Evolutionary conservation across 495 filamentous ascomycete species (phyloP), one percentile per base, ranked within the genome.

Genomic region (Glonium stellatum): DNA sequence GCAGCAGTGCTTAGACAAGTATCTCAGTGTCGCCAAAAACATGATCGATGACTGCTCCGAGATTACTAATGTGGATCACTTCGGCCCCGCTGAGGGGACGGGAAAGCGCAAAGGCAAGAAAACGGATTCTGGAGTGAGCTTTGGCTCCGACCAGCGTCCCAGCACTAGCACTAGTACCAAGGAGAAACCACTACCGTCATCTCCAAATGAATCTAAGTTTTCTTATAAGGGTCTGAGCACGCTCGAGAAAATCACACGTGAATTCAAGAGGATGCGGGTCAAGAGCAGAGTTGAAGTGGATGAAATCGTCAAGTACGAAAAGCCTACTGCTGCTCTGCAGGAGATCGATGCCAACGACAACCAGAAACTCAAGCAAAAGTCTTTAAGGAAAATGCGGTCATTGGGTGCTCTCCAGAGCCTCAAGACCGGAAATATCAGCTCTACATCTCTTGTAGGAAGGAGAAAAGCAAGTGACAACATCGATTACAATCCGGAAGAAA

Each of bases 71-170:
- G 77, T 77, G 0, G 65, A 77, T 18, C 72, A 77, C 57, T 68
- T 85, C 44, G 67, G 67, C 46, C 67, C 75, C 59, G 69, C 67
- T 22, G 52, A 71, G 5, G 59, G 71, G 34, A 58, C 68, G 35
- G 68, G 62, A 37, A 67, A 67, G 8, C 69, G 73, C 52, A 77
- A 77, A 58, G 68, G 76, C 19, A 77, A 82, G 62, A 84, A 84
- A 68, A 80, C 76, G 12, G 84, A 86, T 65, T 87, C 84, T 0
- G 84, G 84, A 13, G 79, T 86, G 47, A 85, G 82, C 70, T 84
- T 87, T 51, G 69, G 72, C 55, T 55, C 75, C 73, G 68, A 68
- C 22, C 54, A 54, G 12, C 58, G 62, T 13, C 65, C 65, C n/a
- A 62, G 58, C 47, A 62, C 62, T 27, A 57, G 31, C n/a, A 25